Evolutionary conservation across 1,284 basidiomycete genomes (phyloP).

Genomic region (Ceratobasidium papillatum): DNA sequence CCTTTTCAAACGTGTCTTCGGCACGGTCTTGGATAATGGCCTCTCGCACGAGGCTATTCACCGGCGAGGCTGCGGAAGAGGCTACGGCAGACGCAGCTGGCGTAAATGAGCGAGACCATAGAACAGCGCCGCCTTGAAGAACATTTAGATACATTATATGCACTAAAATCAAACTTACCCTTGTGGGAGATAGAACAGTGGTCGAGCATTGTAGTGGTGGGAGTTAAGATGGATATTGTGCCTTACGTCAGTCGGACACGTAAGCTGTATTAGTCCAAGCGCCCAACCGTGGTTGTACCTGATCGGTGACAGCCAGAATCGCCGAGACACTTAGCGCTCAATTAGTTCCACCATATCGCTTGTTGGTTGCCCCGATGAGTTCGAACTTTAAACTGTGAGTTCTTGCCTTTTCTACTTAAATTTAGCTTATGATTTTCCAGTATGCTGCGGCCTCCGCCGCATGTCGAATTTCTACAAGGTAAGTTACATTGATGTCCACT

Average conservation of each 20-base stretch:
- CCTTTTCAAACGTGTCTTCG: slow-evolving; percentile 86
- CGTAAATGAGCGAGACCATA: slow-evolving; percentile 93
- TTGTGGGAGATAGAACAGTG: slow-evolving; percentile 91
- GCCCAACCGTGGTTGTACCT: slow-evolving; percentile 3
- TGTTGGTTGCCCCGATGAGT: slow-evolving; percentile 28
- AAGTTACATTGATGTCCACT: slow-evolving; percentile 45
- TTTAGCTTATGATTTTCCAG: slow-evolving; percentile 52
- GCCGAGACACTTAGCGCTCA: slow-evolving; percentile 34
- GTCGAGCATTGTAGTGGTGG: slow-evolving; percentile 70
- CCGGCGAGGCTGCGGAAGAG: slow-evolving; percentile 78
- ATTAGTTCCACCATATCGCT: slow-evolving; percentile 1
- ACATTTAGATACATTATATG: neutral
- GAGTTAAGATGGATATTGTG: neutral
- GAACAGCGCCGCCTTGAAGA: slow-evolving; percentile 82
- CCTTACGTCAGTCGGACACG: neutral
- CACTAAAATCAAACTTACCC: slow-evolving; percentile 58
- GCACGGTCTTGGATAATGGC: slow-evolving; percentile 84
- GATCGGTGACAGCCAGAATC: slow-evolving; percentile 4
- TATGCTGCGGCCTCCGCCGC: slow-evolving; percentile 78
- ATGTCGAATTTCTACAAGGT: slow-evolving; percentile 85
- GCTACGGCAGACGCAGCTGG: slow-evolving; percentile 79
- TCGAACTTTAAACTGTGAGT: slow-evolving; percentile 38
- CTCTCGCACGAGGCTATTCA: slow-evolving; percentile 89
- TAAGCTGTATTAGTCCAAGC: neutral
- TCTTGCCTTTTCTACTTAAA: neutral